A percentile compares a stretch with the other conserved stretches of the same genome.
Conservation (phyloP, 2,329 filamentous ascomycete species). For the Grosmannia huntii region DNA sequence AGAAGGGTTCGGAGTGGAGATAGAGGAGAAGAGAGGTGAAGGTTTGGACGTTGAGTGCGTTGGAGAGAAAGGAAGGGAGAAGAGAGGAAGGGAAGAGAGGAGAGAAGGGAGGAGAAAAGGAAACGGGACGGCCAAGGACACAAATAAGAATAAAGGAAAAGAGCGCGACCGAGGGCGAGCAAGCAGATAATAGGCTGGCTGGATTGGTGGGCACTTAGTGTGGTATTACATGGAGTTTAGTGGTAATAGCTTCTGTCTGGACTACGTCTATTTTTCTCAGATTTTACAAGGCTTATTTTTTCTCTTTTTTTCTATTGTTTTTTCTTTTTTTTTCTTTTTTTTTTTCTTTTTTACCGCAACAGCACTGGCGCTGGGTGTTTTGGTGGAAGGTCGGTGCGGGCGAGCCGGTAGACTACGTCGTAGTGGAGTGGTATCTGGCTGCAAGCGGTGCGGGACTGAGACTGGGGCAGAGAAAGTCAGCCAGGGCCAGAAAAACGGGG, state of each 20-base stretch:
- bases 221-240: neutral
- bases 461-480: neutral
- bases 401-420: conserved; percentile 6
- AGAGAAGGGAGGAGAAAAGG: neutral
- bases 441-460: conserved; percentile 1
- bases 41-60: conserved; percentile 3
- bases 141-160: conserved; percentile 10
- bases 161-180: conserved; percentile 8
- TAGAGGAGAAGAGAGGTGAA: neutral
- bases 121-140: conserved; percentile 1
- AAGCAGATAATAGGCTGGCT: conserved; percentile 3
- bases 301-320: neutral
- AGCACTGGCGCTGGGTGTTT: neutral
- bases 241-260: neutral
- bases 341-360: neutral
- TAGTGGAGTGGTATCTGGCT: neutral
- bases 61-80: neutral
- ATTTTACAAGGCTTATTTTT: neutral
- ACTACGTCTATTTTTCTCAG: neutral
- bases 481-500: neutral
- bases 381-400: conserved; percentile 1
- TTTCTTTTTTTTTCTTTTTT: neutral
- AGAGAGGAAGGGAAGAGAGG: neutral
- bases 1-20: conserved; percentile 1
- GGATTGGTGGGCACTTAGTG: conserved; percentile 7